These are phyloP conservation scores for Domatiomyces catenatus DNA, from an alignment of 2,329 filamentous ascomycete species.

Conservation along the genomic window DNA sequence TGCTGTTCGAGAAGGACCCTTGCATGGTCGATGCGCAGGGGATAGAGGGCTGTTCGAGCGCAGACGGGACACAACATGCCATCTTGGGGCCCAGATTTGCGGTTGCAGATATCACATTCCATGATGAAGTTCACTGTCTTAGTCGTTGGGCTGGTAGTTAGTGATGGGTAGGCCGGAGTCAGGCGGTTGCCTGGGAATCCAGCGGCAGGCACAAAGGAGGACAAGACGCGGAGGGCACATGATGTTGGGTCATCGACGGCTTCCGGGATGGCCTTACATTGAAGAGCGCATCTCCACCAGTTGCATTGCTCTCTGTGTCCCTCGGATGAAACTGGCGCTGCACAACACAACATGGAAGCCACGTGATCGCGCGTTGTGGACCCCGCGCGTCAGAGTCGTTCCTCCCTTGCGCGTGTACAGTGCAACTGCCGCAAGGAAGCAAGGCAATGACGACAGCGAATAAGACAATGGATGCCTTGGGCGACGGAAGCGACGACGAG, in stretches of 20 bases:
- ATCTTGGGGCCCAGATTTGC: conserved; percentile 26
- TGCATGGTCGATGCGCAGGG: conserved; percentile 45
- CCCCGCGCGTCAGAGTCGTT: background rate
- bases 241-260: background rate
- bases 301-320: background rate
- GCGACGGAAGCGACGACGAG: background rate
- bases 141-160: background rate
- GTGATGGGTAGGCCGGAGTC: background rate
- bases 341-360: background rate
- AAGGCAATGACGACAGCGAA: background rate
- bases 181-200: conserved; percentile 8
- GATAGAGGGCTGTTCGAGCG: conserved; percentile 53
- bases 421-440: background rate
- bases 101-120: conserved; percentile 53
- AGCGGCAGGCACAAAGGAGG: conserved; percentile 7
- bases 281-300: background rate
- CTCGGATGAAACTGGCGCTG: background rate
- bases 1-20: conserved; percentile 50
- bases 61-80: conserved; percentile 48
- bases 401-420: background rate
- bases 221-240: background rate
- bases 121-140: conserved; percentile 28
- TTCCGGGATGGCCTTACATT: background rate
- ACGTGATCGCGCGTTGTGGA: background rate
- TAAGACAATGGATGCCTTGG: background rate